Evolutionary conservation across 2,329 filamentous ascomycete species (phyloP).

Genomic region (Xylaria sp.): DNA sequence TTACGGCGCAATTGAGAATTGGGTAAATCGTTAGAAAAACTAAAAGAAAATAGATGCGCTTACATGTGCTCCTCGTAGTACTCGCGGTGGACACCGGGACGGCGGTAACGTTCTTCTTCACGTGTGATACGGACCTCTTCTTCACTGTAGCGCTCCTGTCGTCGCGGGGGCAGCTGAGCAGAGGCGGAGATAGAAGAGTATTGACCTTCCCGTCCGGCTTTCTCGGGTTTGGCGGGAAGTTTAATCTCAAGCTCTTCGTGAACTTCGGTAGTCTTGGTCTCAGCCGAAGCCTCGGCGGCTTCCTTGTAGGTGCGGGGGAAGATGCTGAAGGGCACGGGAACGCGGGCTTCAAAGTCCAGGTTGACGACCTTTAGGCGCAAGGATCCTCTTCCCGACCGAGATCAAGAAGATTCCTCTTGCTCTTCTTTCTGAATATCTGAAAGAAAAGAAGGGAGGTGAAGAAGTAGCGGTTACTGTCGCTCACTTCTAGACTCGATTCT

Average conservation of each 20-base stretch:
- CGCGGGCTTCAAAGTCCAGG: conserved; percentile 99
- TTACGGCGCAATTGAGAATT: not conserved
- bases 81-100: conserved; percentile 68
- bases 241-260: conserved; percentile 91
- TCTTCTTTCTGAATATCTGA: conserved; percentile 59
- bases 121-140: conserved; percentile 84
- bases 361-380: conserved; percentile 77
- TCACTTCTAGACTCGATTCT: conserved; percentile 46
- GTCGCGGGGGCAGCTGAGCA: conserved; percentile 67
- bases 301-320: conserved; percentile 96
- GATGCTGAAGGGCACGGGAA: conserved; percentile 99
- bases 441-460: conserved; percentile 48
- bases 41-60: not conserved
- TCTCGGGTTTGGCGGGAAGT: conserved; percentile 66
- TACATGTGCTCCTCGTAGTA: conserved; percentile 61
- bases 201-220: conserved; percentile 98
- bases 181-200: conserved; percentile 74
- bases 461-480: conserved; percentile 43
- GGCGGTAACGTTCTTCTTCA: conserved; percentile 77
- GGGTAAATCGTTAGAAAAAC: not conserved
- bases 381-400: conserved; percentile 57
- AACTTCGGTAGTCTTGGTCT: conserved; percentile 65
- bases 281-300: conserved; percentile 52
- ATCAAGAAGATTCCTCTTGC: conserved; percentile 69
- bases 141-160: conserved; percentile 70